phyloP scores from a whole-genome alignment of 768 basidiomycete genomes.

The Leccinum obscurum region DNA sequence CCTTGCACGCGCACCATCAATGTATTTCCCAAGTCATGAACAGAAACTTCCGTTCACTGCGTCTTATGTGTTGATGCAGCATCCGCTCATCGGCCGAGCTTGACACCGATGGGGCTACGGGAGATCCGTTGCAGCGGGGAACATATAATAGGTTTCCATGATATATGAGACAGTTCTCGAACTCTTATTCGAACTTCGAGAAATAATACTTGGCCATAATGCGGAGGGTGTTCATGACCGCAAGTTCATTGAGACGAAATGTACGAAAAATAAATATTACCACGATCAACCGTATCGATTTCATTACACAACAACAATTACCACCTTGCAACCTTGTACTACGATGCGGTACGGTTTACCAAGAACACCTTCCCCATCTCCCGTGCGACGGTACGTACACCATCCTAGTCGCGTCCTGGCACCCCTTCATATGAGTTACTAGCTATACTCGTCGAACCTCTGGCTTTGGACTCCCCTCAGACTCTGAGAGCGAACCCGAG shows the following conservation, averaged over 20 bases:
- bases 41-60: not conserved
- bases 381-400: constrained; percentile 38
- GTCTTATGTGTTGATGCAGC: not conserved
- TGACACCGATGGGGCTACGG: not conserved
- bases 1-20: not conserved
- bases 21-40: not conserved
- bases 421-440: not conserved
- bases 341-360: constrained; percentile 57
- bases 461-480: constrained; percentile 55
- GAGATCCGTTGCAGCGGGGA: not conserved
- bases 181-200: not conserved
- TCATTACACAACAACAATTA: not conserved
- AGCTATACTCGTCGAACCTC: constrained; percentile 40
- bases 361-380: constrained; percentile 51
- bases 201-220: not conserved
- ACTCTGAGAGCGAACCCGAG: constrained; percentile 41
- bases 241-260: not conserved
- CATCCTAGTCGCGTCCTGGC: constrained; percentile 9
- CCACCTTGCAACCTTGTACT: not conserved
- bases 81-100: not conserved
- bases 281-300: not conserved
- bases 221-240: too few relatives aligned
- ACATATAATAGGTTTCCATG: not conserved
- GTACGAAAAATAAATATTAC: not conserved
- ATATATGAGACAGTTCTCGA: not conserved